A percentile compares a stretch with the other conserved stretches of the same genome.
These are phyloP conservation scores for Obelidium mucronatum DNA, from an alignment of 192 early-diverging fungal genomes.

Conservation along the genomic window DNA sequence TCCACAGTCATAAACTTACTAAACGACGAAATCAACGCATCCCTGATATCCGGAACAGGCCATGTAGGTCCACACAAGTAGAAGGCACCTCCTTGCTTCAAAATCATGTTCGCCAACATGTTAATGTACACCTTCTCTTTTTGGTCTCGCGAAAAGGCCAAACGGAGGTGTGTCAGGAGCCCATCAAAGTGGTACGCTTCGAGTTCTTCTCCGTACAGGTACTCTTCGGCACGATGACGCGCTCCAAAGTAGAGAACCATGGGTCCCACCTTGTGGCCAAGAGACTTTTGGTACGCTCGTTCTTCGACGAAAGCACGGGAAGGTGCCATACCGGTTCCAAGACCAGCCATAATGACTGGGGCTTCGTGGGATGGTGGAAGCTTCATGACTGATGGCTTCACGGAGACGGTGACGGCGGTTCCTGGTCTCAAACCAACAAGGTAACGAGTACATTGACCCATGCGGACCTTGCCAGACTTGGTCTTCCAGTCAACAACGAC, in stretches of 20 bases:
- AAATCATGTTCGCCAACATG: slow-evolving; percentile 77
- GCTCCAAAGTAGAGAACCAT: slow-evolving; percentile 98
- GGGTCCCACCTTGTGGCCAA: slow-evolving; percentile 86
- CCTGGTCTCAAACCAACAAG: slow-evolving; percentile 74
- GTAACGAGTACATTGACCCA: slow-evolving; percentile 94
- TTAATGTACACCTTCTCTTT: slow-evolving; percentile 96
- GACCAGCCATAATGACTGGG: slow-evolving; percentile 96
- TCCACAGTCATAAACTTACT: slow-evolving; percentile 61
- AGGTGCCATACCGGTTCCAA: slow-evolving; percentile 98
- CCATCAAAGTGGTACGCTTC: slow-evolving; percentile 94
- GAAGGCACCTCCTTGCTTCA: slow-evolving; percentile 83
- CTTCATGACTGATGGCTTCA: slow-evolving; percentile 98
- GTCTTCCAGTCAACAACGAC: slow-evolving; percentile 92
- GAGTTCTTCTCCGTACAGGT: slow-evolving; percentile 95
- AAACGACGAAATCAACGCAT: slow-evolving; percentile 86
- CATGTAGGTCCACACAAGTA: slow-evolving; percentile 98
- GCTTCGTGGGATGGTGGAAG: slow-evolving; percentile 79
- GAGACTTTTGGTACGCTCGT: slow-evolving; percentile 78
- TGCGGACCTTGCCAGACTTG: slow-evolving; percentile 69
- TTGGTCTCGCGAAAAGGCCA: slow-evolving; percentile 96
- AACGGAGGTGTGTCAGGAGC: slow-evolving; percentile 83
- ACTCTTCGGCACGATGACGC: slow-evolving; percentile 91
- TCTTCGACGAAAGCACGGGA: slow-evolving; percentile 98
- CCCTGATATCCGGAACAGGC: slow-evolving; percentile 90
- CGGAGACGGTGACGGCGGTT: slow-evolving; percentile 77